A percentile compares a stretch with the other conserved stretches of the same genome.
These are phyloP conservation scores for Talaromyces funiculosus DNA, from an alignment of 2,329 filamentous ascomycete genomes.

Conservation along the genomic window DNA sequence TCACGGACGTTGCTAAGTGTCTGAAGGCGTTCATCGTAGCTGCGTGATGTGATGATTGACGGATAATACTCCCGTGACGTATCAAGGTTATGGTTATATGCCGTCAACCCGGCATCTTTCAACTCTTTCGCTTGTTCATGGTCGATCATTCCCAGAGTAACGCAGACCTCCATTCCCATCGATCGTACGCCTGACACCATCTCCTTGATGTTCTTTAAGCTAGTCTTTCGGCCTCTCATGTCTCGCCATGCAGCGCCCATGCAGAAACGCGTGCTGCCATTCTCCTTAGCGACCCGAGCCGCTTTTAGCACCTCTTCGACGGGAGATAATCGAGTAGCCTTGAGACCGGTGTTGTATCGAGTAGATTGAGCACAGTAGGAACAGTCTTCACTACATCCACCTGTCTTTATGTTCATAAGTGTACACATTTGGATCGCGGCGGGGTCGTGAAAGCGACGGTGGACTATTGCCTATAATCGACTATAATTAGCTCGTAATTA, in stretches of 20 bases:
- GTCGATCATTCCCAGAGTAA: constrained; percentile 93
- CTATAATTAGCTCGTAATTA: constrained; percentile 10
- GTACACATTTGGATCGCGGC: constrained; percentile 86
- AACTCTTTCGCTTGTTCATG: constrained; percentile 72
- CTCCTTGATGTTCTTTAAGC: constrained; percentile 72
- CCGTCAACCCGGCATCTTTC: constrained; percentile 76
- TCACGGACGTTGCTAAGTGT: constrained; percentile 76
- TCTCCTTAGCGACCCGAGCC: constrained; percentile 69
- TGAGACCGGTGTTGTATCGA: constrained; percentile 66
- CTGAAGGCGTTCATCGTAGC: constrained; percentile 78
- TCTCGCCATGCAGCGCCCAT: constrained; percentile 94
- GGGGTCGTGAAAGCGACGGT: constrained; percentile 80
- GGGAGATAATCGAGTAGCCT: constrained; percentile 69
- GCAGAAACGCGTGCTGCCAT: constrained; percentile 86
- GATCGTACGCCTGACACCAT: constrained; percentile 78
- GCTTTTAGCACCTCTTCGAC: constrained; percentile 77
- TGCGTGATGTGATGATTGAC: constrained; percentile 74
- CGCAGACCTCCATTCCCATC: constrained; percentile 85
- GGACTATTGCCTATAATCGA: constrained; percentile 59
- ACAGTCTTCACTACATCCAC: constrained; percentile 87
- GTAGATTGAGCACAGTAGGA: constrained; percentile 85
- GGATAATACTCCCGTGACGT: constrained; percentile 87
- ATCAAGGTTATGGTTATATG: constrained; percentile 93
- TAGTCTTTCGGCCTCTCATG: constrained; percentile 84
- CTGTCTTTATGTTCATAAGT: constrained; percentile 94